Percentiles rank a stretch among this genome's conserved stretches.
Evolutionary conservation across 768 basidiomycete genomes (phyloP).

Genomic region (Cytidiella melzeri): DNA sequence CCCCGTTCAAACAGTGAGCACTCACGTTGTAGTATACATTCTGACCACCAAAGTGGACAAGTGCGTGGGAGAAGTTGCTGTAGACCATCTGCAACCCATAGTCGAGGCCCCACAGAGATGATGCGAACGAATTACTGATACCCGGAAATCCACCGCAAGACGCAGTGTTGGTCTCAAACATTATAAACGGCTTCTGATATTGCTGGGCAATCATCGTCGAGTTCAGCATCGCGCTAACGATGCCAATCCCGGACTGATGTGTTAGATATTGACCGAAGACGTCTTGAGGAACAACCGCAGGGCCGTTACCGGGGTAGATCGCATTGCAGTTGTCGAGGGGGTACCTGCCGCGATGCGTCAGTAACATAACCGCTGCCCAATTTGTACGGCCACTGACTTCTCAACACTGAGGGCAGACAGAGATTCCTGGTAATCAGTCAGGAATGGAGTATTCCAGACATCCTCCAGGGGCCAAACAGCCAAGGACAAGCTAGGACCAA

Average conservation of each 20-base stretch:
- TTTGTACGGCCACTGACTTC: conserved; percentile 30
- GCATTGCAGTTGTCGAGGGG: conserved; percentile 59
- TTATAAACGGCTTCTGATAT: conserved; percentile 37
- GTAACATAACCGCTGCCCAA: neutral
- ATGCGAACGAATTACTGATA: conserved; percentile 54
- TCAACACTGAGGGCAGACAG: conserved; percentile 48
- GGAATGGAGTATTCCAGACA: conserved; percentile 47
- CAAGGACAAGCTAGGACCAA: conserved; percentile 54
- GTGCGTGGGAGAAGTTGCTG: conserved; percentile 37
- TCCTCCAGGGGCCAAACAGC: conserved; percentile 42
- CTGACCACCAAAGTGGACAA: conserved; percentile 55
- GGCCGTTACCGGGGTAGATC: conserved; percentile 36
- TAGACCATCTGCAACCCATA: conserved; percentile 48
- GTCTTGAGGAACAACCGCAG: conserved; percentile 35
- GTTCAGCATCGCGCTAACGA: conserved; percentile 48
- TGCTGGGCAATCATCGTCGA: conserved; percentile 37
- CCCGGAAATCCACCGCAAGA: conserved; percentile 44
- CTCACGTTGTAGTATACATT: conserved; percentile 59
- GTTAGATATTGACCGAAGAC: conserved; percentile 51
- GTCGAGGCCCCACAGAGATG: conserved; percentile 48
- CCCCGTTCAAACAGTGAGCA: conserved; percentile 21
- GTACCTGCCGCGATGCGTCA: conserved; percentile 33
- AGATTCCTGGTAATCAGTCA: conserved; percentile 35
- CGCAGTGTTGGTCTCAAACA: conserved; percentile 56
- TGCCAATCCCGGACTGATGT: conserved; percentile 44